Conservation (phyloP, 2,329 filamentous ascomycete species). For the Hymenoscyphus scutula region DNA sequence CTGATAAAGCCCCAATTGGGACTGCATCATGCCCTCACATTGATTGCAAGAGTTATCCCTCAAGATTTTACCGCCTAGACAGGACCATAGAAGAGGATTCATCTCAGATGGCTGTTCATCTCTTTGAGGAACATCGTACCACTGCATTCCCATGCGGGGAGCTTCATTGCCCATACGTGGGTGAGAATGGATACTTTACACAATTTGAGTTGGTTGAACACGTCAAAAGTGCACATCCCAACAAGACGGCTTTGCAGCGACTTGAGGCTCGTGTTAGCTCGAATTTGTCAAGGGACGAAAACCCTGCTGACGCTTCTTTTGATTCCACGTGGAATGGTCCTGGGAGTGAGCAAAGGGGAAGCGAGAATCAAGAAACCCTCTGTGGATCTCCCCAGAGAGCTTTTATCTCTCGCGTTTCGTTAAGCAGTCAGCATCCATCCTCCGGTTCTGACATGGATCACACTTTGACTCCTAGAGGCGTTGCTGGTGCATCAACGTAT, state of each 20-base stretch:
- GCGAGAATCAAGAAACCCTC: constrained; percentile 19
- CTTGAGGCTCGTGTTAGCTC: constrained; percentile 28
- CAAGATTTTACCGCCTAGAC: constrained; percentile 24
- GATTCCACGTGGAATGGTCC: background rate
- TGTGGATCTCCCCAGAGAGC: constrained; percentile 21
- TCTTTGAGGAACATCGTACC: constrained; percentile 27
- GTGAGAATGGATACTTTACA: constrained; percentile 30
- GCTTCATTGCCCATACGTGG: constrained; percentile 24
- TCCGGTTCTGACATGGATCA: constrained; percentile 23
- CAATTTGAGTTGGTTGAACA: constrained; percentile 29
- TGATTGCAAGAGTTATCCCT: constrained; percentile 22
- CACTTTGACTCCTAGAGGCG: constrained; percentile 21
- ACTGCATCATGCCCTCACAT: constrained; percentile 29
- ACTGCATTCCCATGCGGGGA: constrained; percentile 33
- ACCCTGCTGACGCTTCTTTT: constrained; percentile 3
- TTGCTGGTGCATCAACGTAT: constrained; percentile 15
- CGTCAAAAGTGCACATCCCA: constrained; percentile 27
- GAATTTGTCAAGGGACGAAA: constrained; percentile 21
- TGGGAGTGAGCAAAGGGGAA: background rate
- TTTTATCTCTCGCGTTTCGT: constrained; percentile 3
- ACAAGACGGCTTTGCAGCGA: constrained; percentile 22
- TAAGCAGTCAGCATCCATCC: constrained; percentile 15
- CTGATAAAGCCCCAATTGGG: background rate
- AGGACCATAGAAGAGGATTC: constrained; percentile 25
- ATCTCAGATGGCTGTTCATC: constrained; percentile 31